Evolutionary conservation across 2,329 filamentous ascomycete species (phyloP).

Genomic region (Gyromitra esculenta): DNA sequence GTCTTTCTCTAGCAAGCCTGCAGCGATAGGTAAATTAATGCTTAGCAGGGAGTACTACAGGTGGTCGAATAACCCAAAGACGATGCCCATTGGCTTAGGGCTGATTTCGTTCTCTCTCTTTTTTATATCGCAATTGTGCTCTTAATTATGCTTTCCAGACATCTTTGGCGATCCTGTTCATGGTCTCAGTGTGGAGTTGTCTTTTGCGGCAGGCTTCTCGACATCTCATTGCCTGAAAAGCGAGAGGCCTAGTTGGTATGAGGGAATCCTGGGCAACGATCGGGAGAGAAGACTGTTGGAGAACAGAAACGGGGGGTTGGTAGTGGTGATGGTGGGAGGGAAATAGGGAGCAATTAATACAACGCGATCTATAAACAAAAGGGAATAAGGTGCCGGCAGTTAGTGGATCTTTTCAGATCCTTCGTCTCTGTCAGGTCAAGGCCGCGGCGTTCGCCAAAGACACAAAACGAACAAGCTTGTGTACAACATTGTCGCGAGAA

Average conservation of each 20-base stretch:
- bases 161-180: background rate
- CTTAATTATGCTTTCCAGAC: background rate
- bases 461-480: conserved; percentile 26
- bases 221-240: conserved; percentile 1
- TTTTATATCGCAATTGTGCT: conserved; percentile 11
- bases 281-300: conserved; percentile 21
- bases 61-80: conserved; percentile 5
- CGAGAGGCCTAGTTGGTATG: background rate
- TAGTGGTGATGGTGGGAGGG: background rate
- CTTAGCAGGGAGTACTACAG: conserved; percentile 18
- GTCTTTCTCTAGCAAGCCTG: conserved; percentile 14
- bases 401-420: conserved; percentile 24
- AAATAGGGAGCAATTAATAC: conserved; percentile 34
- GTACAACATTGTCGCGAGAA: conserved; percentile 43
- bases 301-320: conserved; percentile 15
- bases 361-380: conserved; percentile 39
- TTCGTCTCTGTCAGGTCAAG: conserved; percentile 27
- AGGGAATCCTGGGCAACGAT: background rate
- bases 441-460: conserved; percentile 15
- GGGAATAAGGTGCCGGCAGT: conserved; percentile 36
- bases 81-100: background rate
- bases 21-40: conserved; percentile 22
- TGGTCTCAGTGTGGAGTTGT: conserved; percentile 11
- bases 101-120: conserved; percentile 8
- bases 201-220: conserved; percentile 11